Percentiles rank a stretch among this genome's conserved stretches.
Evolutionary conservation across 2,329 filamentous ascomycete species (phyloP).

Genomic region (Verticillium klebahnii): DNA sequence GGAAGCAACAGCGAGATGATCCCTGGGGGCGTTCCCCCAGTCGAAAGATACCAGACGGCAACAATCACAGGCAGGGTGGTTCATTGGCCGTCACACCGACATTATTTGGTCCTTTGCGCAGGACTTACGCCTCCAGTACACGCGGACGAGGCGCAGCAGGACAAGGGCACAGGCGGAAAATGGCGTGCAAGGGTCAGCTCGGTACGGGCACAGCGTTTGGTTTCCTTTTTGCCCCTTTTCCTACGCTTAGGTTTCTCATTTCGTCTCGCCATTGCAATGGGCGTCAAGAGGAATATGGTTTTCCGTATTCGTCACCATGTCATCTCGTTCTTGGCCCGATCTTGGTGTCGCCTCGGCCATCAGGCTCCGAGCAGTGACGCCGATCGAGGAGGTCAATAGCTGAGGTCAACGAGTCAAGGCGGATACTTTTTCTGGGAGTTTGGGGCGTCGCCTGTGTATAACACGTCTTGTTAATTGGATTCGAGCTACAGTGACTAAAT

Average conservation of each 20-base stretch:
- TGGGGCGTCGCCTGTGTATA: neutral
- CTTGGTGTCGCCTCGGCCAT: neutral
- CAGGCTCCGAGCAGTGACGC: neutral
- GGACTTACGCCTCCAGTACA: neutral
- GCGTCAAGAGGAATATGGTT: neutral
- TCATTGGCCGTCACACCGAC: neutral
- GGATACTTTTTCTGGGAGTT: neutral
- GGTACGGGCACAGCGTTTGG: neutral
- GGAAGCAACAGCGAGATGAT: neutral
- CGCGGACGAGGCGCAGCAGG: neutral
- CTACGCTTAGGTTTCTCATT: neutral
- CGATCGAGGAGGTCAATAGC: neutral
- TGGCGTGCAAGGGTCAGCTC: neutral
- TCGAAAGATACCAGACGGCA: neutral
- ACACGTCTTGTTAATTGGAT: neutral
- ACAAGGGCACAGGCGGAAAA: neutral
- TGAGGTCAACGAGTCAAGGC: neutral
- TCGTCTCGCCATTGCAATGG: neutral
- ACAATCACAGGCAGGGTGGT: neutral
- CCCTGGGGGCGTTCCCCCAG: neutral
- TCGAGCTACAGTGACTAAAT: neutral
- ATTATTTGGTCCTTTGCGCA: neutral
- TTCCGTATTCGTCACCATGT: neutral
- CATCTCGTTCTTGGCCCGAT: neutral
- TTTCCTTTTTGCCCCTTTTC: constrained; percentile 5